Evolutionary conservation across 495 filamentous ascomycete species (phyloP).

Genomic region (Sphaerosporella brunnea): DNA sequence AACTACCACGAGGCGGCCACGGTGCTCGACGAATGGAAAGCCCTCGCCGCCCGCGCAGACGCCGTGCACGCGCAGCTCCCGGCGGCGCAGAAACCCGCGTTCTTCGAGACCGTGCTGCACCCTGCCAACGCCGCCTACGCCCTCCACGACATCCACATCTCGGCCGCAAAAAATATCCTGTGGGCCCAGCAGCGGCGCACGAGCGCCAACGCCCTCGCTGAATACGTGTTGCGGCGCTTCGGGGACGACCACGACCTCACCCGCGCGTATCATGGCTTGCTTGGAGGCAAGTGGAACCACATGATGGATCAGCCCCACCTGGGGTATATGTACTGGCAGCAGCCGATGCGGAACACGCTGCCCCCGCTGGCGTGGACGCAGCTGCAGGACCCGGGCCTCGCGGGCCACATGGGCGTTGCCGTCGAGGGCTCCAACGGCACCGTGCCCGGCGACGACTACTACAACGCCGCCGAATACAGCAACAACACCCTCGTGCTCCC

Average conservation of each 20-base stretch:
- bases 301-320: constrained; percentile 47
- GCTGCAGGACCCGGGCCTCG: constrained; percentile 36
- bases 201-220: constrained; percentile 42
- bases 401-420: constrained; percentile 47
- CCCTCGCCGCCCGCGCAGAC: constrained; percentile 37
- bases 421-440: constrained; percentile 47
- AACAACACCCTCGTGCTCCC: constrained; percentile 39
- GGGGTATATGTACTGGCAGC: constrained; percentile 40
- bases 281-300: constrained; percentile 56
- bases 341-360: constrained; percentile 50
- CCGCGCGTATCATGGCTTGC: constrained; percentile 41
- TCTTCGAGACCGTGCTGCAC: constrained; percentile 55
- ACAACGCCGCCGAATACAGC: constrained; percentile 32
- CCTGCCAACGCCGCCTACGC: constrained; percentile 45
- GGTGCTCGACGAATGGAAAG: constrained; percentile 44
- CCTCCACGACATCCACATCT: constrained; percentile 43
- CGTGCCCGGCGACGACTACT: constrained; percentile 49
- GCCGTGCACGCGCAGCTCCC: constrained; percentile 38
- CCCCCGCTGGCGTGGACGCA: constrained; percentile 44
- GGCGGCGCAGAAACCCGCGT: constrained; percentile 34
- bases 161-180: constrained; percentile 41
- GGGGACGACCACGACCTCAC: constrained; percentile 45
- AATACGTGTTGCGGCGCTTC: constrained; percentile 41
- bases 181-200: constrained; percentile 48
- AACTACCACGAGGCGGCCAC: constrained; percentile 57